Conservation (phyloP, 805 yeast species). For the Ogataea nonfermentans region DNA sequence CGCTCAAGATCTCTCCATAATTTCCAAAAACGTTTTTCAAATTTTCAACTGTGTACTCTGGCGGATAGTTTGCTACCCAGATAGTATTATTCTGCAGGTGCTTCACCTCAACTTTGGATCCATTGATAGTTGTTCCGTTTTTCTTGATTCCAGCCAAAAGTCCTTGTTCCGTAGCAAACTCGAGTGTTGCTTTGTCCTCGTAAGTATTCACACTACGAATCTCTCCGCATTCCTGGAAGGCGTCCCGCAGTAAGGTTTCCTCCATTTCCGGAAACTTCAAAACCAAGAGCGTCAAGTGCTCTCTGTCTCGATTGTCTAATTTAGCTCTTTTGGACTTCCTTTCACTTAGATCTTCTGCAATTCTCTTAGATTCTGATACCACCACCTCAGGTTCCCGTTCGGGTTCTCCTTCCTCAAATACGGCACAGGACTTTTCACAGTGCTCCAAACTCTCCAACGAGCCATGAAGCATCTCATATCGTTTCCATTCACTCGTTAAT, state of each 20-base stretch:
- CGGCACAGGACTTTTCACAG: constrained; percentile 4
- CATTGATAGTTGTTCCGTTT: constrained; percentile 47
- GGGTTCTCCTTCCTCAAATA: neutral
- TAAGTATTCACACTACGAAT: constrained; percentile 38
- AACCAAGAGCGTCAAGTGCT: constrained; percentile 56
- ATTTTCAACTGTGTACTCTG: constrained; percentile 40
- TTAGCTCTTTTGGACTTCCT: constrained; percentile 9
- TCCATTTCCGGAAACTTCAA: constrained; percentile 46
- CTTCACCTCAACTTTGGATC: constrained; percentile 43
- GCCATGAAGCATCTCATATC: constrained; percentile 39
- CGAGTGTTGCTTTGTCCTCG: constrained; percentile 48
- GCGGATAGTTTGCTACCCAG: constrained; percentile 77
- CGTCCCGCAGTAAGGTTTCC: constrained; percentile 24
- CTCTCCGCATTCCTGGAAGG: constrained; percentile 62
- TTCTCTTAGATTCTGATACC: constrained; percentile 6
- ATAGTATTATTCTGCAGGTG: constrained; percentile 50
- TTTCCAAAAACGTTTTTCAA: constrained; percentile 41
- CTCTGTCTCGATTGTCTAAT: constrained; percentile 48
- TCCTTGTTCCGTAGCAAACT: constrained; percentile 47
- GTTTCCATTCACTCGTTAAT: constrained; percentile 43
- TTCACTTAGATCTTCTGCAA: constrained; percentile 1
- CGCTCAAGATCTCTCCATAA: constrained; percentile 42
- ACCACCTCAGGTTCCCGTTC: constrained; percentile 3
- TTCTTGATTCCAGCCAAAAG: constrained; percentile 61
- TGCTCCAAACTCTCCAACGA: constrained; percentile 11